Evolutionary conservation across 352 stramenopile genomes (phyloP), one percentile per base, ranked within the genome.

Genomic region (Elongisporangium prolatum): DNA sequence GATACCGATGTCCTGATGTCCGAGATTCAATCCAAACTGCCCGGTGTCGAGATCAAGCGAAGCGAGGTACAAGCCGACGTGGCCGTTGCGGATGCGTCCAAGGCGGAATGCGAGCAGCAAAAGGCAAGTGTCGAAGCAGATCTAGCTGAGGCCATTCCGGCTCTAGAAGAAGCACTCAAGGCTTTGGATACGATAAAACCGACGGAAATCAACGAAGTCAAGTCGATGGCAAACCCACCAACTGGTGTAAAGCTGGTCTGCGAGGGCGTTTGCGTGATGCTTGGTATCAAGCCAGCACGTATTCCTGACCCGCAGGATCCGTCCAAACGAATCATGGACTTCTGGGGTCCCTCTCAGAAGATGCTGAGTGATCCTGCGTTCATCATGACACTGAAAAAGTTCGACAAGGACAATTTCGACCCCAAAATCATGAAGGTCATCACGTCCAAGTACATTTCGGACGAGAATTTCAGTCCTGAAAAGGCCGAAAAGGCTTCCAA

Each of bases 261-360:
- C 48, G 89, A 97, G 70, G 93, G 88, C 25, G 89, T 98, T 14
- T 98, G 95, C 55, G 89, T 98, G 37, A 98, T 98, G 91, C 76
- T 98, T 14, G 88, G 87, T 13, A 96, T 98, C 60, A 98, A 98
- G 61, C 83, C 93, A 9, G 77, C 84, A 8, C 77, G 91, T 17
- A 97, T 98, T 63, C 93, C 92, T 6, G 95, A 98, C 61, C 86
- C 86, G 0, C 65, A 75, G 48, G 92, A 98, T 57, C 86, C 91
- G 4, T 97, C 84, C 1, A 97, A 97, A 57, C 80, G 89, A 17
- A 97, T 98, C 56, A 95, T 97, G 85, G 95, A 98, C 66, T 98
- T 95, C 67, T 98, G 95, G 95, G 93, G 89, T 0, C 89, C 93
- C 3, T 95, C 86, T 0, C 89, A 98, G 71, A 95, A 97, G 59